Conservation (phyloP, 2,329 filamentous ascomycete genomes). For the Beauveria varroae region DNA sequence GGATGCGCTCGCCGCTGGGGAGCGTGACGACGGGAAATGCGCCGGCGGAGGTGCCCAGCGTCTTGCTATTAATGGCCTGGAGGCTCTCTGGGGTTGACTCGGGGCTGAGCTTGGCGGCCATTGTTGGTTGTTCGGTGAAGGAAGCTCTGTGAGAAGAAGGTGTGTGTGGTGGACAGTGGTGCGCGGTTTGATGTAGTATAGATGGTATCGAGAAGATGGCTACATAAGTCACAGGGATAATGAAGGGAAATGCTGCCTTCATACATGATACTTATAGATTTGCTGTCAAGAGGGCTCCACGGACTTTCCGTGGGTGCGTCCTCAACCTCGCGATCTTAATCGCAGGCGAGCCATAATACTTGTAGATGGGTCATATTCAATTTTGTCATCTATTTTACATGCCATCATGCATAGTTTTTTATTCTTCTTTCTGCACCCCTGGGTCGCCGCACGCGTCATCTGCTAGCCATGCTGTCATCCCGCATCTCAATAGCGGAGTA, state of each 20-base stretch:
- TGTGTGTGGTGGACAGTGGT: too few relatives aligned
- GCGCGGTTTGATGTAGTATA: too few relatives aligned
- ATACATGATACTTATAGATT: background rate
- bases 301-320: background rate
- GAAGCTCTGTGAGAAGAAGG: too few relatives aligned
- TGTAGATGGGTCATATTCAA: too few relatives aligned
- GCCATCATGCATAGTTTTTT: background rate
- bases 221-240: background rate
- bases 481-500: too few relatives aligned
- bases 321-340: background rate
- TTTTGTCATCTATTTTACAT: too few relatives aligned
- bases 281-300: background rate
- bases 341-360: background rate
- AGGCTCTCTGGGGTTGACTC: background rate
- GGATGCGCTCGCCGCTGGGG: slow-evolving; percentile 12
- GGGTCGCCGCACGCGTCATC: too few relatives aligned
- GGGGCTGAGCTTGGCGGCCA: background rate
- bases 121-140: background rate
- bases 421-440: background rate
- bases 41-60: slow-evolving; percentile 7
- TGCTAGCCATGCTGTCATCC: too few relatives aligned
- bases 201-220: too few relatives aligned
- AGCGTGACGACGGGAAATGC: slow-evolving; percentile 14
- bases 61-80: slow-evolving; percentile 13
- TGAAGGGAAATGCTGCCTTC: background rate